phyloP scores from a whole-genome alignment of 805 yeast genomes.

The Scheffersomyces lignosus region DNA sequence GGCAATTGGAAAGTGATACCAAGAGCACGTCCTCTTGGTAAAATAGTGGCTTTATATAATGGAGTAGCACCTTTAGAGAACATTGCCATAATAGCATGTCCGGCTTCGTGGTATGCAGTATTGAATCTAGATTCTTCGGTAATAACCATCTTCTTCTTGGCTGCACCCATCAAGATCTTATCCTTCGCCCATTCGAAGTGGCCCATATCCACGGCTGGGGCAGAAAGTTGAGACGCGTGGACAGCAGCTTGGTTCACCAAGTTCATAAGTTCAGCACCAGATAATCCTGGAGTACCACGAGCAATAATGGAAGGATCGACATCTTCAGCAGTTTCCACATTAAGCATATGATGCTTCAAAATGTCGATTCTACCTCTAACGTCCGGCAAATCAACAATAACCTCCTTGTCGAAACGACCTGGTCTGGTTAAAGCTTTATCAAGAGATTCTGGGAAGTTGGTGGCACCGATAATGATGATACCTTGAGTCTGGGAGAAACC shows the following conservation, averaged over 20 bases:
- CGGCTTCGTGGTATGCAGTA: slow-evolving; percentile 99
- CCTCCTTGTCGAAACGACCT: slow-evolving; percentile 95
- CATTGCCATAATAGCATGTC: slow-evolving; percentile 98
- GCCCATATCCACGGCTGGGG: slow-evolving; percentile 82
- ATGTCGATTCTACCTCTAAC: slow-evolving; percentile 96
- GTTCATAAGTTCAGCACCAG: slow-evolving; percentile 97
- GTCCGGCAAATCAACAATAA: slow-evolving; percentile 93
- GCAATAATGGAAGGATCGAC: slow-evolving; percentile 92
- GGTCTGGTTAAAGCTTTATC: slow-evolving; percentile 98
- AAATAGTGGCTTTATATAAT: slow-evolving; percentile 91
- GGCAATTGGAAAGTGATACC: slow-evolving; percentile 98
- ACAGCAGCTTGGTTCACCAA: slow-evolving; percentile 98
- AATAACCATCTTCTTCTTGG: slow-evolving; percentile 94
- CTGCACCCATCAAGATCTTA: slow-evolving; percentile 97
- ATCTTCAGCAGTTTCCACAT: slow-evolving; percentile 79
- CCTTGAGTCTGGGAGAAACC: slow-evolving; percentile 93
- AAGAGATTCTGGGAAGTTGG: slow-evolving; percentile 94
- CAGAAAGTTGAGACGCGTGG: slow-evolving; percentile 90
- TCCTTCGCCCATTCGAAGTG: slow-evolving; percentile 99
- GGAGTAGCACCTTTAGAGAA: slow-evolving; percentile 94
- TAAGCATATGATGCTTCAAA: slow-evolving; percentile 85
- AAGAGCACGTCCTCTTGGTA: slow-evolving; percentile 94
- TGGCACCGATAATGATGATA: slow-evolving; percentile 94
- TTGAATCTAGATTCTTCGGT: slow-evolving; percentile 92
- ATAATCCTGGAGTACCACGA: slow-evolving; percentile 95